Evolutionary conservation across 2,329 filamentous ascomycete genomes (phyloP), one percentile per base, ranked within the genome.

Genomic region (Colletotrichum sp.): DNA sequence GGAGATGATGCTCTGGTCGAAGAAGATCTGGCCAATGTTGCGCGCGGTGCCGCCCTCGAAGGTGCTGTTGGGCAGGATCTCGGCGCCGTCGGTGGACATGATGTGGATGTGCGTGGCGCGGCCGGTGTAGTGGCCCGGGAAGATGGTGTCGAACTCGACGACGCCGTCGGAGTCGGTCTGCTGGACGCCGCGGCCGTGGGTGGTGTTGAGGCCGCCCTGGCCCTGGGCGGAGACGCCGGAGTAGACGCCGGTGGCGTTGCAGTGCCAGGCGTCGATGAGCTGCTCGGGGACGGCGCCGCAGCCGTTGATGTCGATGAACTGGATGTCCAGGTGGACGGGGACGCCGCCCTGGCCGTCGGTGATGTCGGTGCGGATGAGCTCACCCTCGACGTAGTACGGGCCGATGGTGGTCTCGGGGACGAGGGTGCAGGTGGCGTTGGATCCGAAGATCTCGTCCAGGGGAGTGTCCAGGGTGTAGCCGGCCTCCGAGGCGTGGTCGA

Each of bases 21-120:
- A 67, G 74, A 74, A 76, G 64, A 76, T 67, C 59, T 76, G 74
- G 52, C 66, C 74, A 26, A 74, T 76, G 74, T 76, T 90, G 30
- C 82, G 82, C 52, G 81, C 82, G 1, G 82, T 80, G 69, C 76
- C 76, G 34, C 79, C 81, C 70, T 70, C 62, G 4, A 86, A 80
- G 3, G 84, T 85, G 48, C 80, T 76, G 78, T 86, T 85, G 28
- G 78, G 64, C 14, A 81, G 78, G 3, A 81, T 74, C 18, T 82
- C 82, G 8, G 83, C 82, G 68, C 84, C 84, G 62, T 83, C 78
- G 76, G 85, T 81, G 85, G 87, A 80, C 67, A 85, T 78, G 52
- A 85, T 66, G 77, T 90, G 89, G 21, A 88, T 87, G 77, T 90
- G 89, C 3, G 83, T 87, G 6, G 88, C 83, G 4, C 88, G 86